Evolutionary conservation across 1,284 basidiomycete species (phyloP), one percentile per base, ranked within the genome.

Genomic region (Irpex lacteus): DNA sequence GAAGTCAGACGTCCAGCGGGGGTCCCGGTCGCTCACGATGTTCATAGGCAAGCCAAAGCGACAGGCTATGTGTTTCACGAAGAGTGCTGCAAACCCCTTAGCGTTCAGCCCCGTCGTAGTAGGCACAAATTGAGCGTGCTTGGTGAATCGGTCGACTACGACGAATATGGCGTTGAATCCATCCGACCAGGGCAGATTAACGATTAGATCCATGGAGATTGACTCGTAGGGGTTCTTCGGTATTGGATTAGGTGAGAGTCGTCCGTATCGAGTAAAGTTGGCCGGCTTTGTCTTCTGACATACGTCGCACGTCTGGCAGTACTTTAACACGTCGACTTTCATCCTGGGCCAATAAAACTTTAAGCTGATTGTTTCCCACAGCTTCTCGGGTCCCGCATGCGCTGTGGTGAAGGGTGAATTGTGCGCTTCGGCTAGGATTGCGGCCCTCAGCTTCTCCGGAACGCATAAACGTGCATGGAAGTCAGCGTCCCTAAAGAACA

Each of bases 81-180:
- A 71, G 21, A 72, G 21, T 8, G 49, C 5, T 1, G 71, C 70
- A 21, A 70, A 66, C n/a, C 63, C 66, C 11, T 61, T 56, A 11
- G 60, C 59, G 19, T 49, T 60, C 58, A 71, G 19, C 0, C 49
- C 58, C 0, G 59, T 59, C 21, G 53, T 61, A 15, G 70, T 70
- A 0, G 77, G 76, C 6, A 80, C 73, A 60, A 81, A 76, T 52
- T 73, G 63, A 0, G 74, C 70, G 63, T 69, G 67, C 67, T 82
- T 81, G 18, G 78, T 44, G 40, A 44, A 15, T 6, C 40, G 40
- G 40, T 44, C 40, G 7, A 44, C 40, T 44, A 44, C 40, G 7
- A 44, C 40, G 6, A 44, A 15, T 7, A 44, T 44, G 40, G 40
- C 40, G 40, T 44, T 44, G 40, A 44, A 44, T 15, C 40, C 40